Evolutionary conservation across 2,329 filamentous ascomycete species (phyloP), one percentile per base, ranked within the genome.

Genomic region (Colletotrichum plurivorum): DNA sequence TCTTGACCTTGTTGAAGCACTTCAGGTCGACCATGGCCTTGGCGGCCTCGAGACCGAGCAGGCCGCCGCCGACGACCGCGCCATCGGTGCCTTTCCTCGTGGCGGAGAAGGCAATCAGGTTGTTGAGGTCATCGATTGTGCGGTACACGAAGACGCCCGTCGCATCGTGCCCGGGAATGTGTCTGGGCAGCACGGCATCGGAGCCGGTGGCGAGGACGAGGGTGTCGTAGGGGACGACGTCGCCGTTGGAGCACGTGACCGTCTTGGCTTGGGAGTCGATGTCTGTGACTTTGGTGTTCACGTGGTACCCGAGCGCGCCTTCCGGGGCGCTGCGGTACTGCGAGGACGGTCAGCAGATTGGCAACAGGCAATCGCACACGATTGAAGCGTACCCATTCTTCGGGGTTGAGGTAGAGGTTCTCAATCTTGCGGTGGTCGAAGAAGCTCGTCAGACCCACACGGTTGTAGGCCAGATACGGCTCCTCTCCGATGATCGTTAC

Each of bases 11-110:
- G 13, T 87, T 84, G 76, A 92, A 97, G 59, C 90, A 88, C 73
- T 93, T 87, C 9, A 97, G 83, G 76, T 97, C 94, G 83, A 95
- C 91, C 93, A 97, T 94, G 2, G 94, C 94, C 75, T 97, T 96
- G 41, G 94, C 94, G 2, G 94, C 94, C 81, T 97, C 94, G 0
- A 98, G 87, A 0, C 94, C 94, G 0, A 97, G 85, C 25, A 98
- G 80, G 1, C 94, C 94, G 60, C 94, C 94, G 25, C 94, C 94
- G 4, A 97, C 93, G 0, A 96, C 94, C 5, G 90, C 88, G 0
- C 93, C 94, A 2, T 88, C 87, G 2, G 90, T 89, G 5, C 89
- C 93, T 73, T 90, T 92, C 62, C 89, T 88, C 12, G 84, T 83
- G 1, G 88, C 85, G 0, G 93, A 89, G 76, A 92, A 97, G 1